Percentiles rank a stretch among this genome's conserved stretches.
Evolutionary conservation across 2,329 filamentous ascomycete species (phyloP).

Genomic region (Cladorrhinum sp.): DNA sequence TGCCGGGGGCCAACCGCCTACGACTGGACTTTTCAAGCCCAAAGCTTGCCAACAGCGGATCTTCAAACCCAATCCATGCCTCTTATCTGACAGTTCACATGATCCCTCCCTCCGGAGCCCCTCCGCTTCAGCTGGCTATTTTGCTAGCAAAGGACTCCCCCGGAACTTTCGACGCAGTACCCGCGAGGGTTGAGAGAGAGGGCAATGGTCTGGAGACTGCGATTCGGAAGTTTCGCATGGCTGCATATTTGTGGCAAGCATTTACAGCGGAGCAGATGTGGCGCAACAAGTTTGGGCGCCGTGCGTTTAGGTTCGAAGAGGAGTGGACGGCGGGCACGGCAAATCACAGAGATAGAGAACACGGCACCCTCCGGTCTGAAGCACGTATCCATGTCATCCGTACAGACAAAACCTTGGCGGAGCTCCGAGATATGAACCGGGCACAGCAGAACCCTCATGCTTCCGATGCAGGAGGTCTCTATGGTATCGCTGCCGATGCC

Average conservation of each 20-base stretch:
- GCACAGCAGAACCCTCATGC: constrained; percentile 74
- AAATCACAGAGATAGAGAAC: constrained; percentile 69
- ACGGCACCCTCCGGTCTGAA: constrained; percentile 78
- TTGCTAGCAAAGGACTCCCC: constrained; percentile 85
- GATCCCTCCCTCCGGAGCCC: constrained; percentile 72
- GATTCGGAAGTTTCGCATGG: constrained; percentile 88
- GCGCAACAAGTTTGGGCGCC: constrained; percentile 79
- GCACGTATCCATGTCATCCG: constrained; percentile 86
- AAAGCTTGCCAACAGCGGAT: constrained; percentile 68
- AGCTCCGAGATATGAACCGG: constrained; percentile 73
- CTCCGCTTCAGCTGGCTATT: constrained; percentile 86
- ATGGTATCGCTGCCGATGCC: constrained; percentile 72
- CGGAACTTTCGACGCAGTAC: constrained; percentile 77
- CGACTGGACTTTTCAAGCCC: constrained; percentile 85
- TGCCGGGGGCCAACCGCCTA: constrained; percentile 83
- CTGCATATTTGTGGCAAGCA: constrained; percentile 93
- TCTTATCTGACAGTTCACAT: constrained; percentile 83
- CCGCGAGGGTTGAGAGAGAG: constrained; percentile 71
- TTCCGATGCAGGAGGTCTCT: constrained; percentile 70
- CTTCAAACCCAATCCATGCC: constrained; percentile 68
- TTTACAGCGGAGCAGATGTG: constrained; percentile 97
- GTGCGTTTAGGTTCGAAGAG: constrained; percentile 88
- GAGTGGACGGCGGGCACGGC: constrained; percentile 86
- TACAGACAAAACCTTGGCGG: constrained; percentile 76
- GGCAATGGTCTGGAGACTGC: constrained; percentile 79